Conservation (phyloP, 1,284 basidiomycete species). For the Pseudozyma pruni region DNA sequence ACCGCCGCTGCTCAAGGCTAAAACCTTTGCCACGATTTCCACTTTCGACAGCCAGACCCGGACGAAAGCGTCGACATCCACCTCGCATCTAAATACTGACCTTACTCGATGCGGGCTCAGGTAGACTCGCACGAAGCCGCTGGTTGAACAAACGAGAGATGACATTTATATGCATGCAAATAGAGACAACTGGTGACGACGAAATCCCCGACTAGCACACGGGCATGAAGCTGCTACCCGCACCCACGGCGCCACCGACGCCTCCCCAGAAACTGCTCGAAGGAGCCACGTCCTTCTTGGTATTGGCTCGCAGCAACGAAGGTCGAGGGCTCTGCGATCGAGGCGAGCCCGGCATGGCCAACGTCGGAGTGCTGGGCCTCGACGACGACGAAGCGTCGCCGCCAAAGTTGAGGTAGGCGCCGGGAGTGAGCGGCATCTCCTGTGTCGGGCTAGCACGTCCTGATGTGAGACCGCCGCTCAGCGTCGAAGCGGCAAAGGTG, state of each 20-base stretch:
- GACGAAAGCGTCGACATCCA: too few relatives aligned
- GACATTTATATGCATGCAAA: conserved; percentile 1
- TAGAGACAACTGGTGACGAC: not conserved
- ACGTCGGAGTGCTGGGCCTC: conserved; percentile 40
- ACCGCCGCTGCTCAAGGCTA: too few relatives aligned
- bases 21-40: too few relatives aligned
- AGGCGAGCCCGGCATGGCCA: conserved; percentile 41
- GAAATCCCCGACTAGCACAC: conserved; percentile 20
- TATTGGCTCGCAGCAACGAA: conserved; percentile 43
- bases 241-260: conserved; percentile 27
- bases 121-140: too few relatives aligned
- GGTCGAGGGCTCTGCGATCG: conserved; percentile 44
- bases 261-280: conserved; percentile 52
- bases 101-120: too few relatives aligned
- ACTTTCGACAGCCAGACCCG: too few relatives aligned
- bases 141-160: too few relatives aligned
- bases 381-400: conserved; percentile 11
- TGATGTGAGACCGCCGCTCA: conserved; percentile 1
- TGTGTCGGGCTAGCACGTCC: conserved; percentile 25
- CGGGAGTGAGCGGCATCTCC: conserved; percentile 29
- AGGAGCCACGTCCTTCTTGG: conserved; percentile 53
- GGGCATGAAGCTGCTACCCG: conserved; percentile 41
- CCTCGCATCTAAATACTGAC: too few relatives aligned
- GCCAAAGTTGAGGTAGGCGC: conserved; percentile 42
- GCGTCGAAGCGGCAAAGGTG: not conserved